These are phyloP conservation scores for Sporothrix sp. DNA, from an alignment of 2,329 filamentous ascomycete genomes.

Conservation along the genomic window DNA sequence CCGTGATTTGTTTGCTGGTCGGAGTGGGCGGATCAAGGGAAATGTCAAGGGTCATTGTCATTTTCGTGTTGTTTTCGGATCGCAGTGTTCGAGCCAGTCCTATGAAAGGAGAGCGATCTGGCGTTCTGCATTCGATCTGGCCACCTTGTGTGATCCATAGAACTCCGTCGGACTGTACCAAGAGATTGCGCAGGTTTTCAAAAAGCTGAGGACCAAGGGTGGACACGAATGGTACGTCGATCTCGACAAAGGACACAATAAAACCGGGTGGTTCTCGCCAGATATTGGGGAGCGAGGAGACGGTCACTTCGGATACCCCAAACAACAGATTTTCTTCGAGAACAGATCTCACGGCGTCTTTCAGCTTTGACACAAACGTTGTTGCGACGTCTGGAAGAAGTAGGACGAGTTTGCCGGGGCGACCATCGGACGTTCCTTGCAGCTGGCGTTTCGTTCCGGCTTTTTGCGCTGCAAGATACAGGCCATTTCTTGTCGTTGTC, in stretches of 20 bases:
- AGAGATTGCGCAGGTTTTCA: conserved; percentile 30
- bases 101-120: conserved; percentile 32
- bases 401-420: neutral
- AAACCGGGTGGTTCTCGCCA: conserved; percentile 19
- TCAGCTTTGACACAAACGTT: neutral
- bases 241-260: conserved; percentile 40
- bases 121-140: conserved; percentile 27
- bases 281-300: neutral
- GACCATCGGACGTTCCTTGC: no score
- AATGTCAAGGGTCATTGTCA: conserved; percentile 36
- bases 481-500: neutral
- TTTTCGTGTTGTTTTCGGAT: conserved; percentile 38
- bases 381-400: conserved; percentile 12
- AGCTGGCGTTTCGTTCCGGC: no score
- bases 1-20: no score
- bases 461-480: conserved; percentile 11
- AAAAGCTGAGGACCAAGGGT: conserved; percentile 32
- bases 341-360: neutral
- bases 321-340: conserved; percentile 1
- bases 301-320: neutral
- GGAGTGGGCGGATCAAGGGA: neutral
- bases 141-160: conserved; percentile 40
- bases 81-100: conserved; percentile 38
- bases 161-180: conserved; percentile 29
- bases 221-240: conserved; percentile 26